Base-by-base conservation (phyloP, 108 stramenopile species). In the Cyclotella kingstonii region DNA sequence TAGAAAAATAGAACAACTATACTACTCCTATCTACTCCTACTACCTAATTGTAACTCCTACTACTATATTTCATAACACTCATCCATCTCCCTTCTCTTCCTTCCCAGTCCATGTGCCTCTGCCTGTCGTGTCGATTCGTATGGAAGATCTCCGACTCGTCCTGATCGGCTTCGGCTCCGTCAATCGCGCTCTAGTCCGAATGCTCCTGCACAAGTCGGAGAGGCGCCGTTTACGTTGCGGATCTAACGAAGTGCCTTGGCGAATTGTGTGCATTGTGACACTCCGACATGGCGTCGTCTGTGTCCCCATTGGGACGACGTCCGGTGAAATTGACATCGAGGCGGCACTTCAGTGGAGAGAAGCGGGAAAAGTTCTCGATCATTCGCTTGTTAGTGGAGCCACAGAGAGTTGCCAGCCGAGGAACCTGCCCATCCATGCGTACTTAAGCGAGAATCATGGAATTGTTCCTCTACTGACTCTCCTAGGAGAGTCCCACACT, bases 141-240 rank as follows among this genome's bases (percentile, higher is more conserved):
- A 56, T 66, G 65, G 33, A 48, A 1, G 69, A 70, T 45, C 46
- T 70, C 2, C 50, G 69, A 51, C 25, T 70, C 9, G 51, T 40
- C 57, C 39, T 73, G 42, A 56, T 73, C 21, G 71, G 71, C 17
- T 73, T 73, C 42, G 63, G 71, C 17, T 65, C 63, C 1, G 71
- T 57, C 63, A 73, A 64, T 34, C 56, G 54, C 1, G 30, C 62
- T 10, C n/a, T 73, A 14, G 63, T 54, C 31, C 62, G 46, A 21
- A 64, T 73, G 71, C 25, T 73, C 12, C 29, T 64, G 15, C 49
- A 64, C 1, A 73, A 65, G 42, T 73, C 71, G 19, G 71, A 59
- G 28, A 11, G 0, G 35, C 5, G 17, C n/a, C 39, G 15, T 0
- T 17, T 7, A 0, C 66, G 59, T 57, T 29, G 40, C 8, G n/a